Base-by-base conservation (phyloP, 345 rosid genomes). In the Conringia planisiliqua region DNA sequence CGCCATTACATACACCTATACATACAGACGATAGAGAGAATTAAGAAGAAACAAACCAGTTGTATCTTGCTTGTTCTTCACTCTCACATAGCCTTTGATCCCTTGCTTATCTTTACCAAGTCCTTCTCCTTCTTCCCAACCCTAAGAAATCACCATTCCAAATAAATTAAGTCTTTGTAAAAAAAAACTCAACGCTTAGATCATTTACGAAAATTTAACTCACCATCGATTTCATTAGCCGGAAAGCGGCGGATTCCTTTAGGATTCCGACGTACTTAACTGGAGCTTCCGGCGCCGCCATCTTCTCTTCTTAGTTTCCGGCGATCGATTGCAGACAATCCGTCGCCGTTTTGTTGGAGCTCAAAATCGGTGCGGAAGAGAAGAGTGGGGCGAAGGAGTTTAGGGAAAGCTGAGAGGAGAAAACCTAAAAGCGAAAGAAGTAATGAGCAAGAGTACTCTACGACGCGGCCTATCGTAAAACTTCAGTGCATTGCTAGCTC, bases 51-150 rank as follows among this genome's bases (percentile, higher is more conserved):
- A 77, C 74, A 10, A 73, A 93, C 96, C 98, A 47, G 71, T 20
- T 8, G 91, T 90, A 73, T 95, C 98, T 70, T 90, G 96, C 54
- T 95, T 95, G 86, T 95, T 95, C 78, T 88, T 83, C 3, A 95
- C 94, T 81, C 87, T 86, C 42, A 95, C 89, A 40, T 92, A 59
- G 56, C 97, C 94, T 75, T 95, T 95, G 79, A 95, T 92, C 62
- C 98, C 98, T 82, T 95, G 99, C 83, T 90, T 95, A 68, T 95
- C 98, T 79, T 92, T 95, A 66, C 99, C 98, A 1, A 95, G 87
- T 62, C 99, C 98, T 84, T 95, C 97, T 79, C 99, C 97, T 87
- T 95, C 99, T 78, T 95, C 99, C 98, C 98, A 92, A 26, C 99
- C 99, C 99, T 92, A 61, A 50, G 14, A 51, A 6, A 42, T 39